Evolutionary conservation across 306 rosid genomes (phyloP), one percentile per base, ranked within the genome.

Genomic region (Geum urbanum): DNA sequence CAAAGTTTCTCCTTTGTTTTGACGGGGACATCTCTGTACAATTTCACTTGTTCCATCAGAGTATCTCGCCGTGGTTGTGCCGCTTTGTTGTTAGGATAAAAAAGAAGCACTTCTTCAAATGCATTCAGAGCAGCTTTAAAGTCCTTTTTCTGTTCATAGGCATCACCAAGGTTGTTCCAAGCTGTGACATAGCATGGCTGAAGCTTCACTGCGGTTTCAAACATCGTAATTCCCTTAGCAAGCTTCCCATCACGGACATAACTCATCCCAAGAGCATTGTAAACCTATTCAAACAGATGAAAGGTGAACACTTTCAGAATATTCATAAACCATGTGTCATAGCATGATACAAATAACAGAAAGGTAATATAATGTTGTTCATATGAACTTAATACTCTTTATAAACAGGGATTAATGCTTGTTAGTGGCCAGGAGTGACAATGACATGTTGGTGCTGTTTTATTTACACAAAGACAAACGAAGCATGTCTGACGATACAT

Each of bases 161-260:
- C 97, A 79, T 92, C 98, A 4, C 98, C 98, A n/a, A 92, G 94
- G 82, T 92, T 90, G 86, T 92, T 92, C 98, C 98, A 90, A 41
- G 98, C 96, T 11, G 97, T 92, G 76, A 90, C 96, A 78, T 92
- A 92, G 46, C 98, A 97, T 1, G 97, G 97, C 77, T 92, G 97
- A 79, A 92, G 81, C 85, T 85, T 92, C 71, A 92, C 97, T 14
- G 98, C 98, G 11, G 84, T 90, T 83, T 90, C 91, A 27, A 92
- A 88, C 76, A 90, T 91, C 32, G 82, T 77, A 46, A 92, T 90
- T 84, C 96, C 98, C 74, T 86, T 90, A n/a, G 91, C 96, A 19
- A 90, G 78, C 82, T 92, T 90, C 45, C 85, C 94, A 2, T 92
- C 98, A 0, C 95, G 95, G n/a, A 80, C 69, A 39, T 88, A 86